Conservation (phyloP, 352 stramenopile species). For the Globisporangium alternatum region DNA sequence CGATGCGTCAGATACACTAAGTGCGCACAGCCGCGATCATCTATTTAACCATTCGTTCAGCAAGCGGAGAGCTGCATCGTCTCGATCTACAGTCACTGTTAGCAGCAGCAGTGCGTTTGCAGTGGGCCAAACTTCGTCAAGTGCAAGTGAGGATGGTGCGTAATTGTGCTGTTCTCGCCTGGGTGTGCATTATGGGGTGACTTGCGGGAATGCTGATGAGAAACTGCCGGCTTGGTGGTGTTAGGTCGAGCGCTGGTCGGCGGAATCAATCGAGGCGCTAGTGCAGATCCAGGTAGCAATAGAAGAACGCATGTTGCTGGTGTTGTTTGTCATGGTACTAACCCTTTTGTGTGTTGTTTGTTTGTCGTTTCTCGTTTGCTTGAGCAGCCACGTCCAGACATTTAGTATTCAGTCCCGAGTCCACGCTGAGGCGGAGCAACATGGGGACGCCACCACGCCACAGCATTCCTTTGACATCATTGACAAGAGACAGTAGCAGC, state of each 20-base stretch:
- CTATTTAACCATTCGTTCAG: constrained; percentile 18
- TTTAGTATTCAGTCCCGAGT: constrained; percentile 47
- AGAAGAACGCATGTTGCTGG: neutral
- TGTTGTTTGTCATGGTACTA: neutral
- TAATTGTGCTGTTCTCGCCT: neutral
- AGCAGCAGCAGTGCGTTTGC: neutral
- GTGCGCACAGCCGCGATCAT: constrained; percentile 13
- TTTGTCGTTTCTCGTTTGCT: neutral
- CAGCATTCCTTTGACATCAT: neutral
- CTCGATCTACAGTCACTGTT: neutral
- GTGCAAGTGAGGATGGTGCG: constrained; percentile 1
- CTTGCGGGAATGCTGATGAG: neutral
- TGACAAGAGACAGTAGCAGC: neutral
- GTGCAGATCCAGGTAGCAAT: constrained; percentile 9
- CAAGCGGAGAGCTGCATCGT: constrained; percentile 11
- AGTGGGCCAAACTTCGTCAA: neutral
- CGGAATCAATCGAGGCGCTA: constrained; percentile 21
- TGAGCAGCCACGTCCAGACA: constrained; percentile 37
- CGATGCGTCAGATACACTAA: neutral
- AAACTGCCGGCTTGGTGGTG: neutral
- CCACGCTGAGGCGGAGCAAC: neutral
- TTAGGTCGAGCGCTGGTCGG: neutral
- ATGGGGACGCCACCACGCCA: constrained; percentile 14
- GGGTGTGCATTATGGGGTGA: neutral
- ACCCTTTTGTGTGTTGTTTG: neutral